Conservation (phyloP, 2,329 filamentous ascomycete genomes). For the Xylariaceae sp. region DNA sequence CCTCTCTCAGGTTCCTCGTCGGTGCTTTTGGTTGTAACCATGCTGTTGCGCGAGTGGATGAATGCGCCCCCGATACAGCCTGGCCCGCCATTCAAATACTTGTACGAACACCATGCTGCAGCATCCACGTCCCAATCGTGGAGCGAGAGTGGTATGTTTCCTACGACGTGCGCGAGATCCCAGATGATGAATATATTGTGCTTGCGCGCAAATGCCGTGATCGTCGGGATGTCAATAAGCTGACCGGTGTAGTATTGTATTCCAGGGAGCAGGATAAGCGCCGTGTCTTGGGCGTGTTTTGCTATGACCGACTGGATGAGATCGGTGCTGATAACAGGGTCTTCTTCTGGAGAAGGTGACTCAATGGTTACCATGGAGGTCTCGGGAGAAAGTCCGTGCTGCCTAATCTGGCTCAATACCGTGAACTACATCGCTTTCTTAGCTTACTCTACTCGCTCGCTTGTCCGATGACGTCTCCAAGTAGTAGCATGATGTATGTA, state of each 20-base stretch:
- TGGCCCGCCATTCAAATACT: slow-evolving; percentile 74
- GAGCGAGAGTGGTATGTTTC: slow-evolving; percentile 66
- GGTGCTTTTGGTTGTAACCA: slow-evolving; percentile 31
- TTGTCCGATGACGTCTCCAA: background rate
- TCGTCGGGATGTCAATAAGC: slow-evolving; percentile 66
- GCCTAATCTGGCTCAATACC: slow-evolving; percentile 66
- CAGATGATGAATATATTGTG: slow-evolving; percentile 66
- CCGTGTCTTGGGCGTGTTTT: slow-evolving; percentile 58
- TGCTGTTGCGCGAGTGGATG: slow-evolving; percentile 61
- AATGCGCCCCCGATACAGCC: slow-evolving; percentile 70
- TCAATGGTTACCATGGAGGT: slow-evolving; percentile 66
- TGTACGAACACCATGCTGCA: slow-evolving; percentile 77
- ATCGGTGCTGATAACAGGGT: slow-evolving; percentile 56
- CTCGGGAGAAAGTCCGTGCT: slow-evolving; percentile 58
- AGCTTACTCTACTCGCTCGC: slow-evolving; percentile 3
- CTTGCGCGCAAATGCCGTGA: slow-evolving; percentile 64
- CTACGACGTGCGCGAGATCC: slow-evolving; percentile 75
- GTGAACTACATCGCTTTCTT: slow-evolving; percentile 53
- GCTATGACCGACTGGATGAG: slow-evolving; percentile 64
- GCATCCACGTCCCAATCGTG: slow-evolving; percentile 76
- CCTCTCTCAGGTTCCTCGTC: slow-evolving; percentile 34
- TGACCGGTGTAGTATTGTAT: slow-evolving; percentile 81
- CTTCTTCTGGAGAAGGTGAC: slow-evolving; percentile 41
- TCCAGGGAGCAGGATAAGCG: slow-evolving; percentile 68
- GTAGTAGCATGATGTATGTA: no score